These are phyloP conservation scores for Trametes gibbosa DNA, from an alignment of 768 basidiomycete species.

Conservation along the genomic window DNA sequence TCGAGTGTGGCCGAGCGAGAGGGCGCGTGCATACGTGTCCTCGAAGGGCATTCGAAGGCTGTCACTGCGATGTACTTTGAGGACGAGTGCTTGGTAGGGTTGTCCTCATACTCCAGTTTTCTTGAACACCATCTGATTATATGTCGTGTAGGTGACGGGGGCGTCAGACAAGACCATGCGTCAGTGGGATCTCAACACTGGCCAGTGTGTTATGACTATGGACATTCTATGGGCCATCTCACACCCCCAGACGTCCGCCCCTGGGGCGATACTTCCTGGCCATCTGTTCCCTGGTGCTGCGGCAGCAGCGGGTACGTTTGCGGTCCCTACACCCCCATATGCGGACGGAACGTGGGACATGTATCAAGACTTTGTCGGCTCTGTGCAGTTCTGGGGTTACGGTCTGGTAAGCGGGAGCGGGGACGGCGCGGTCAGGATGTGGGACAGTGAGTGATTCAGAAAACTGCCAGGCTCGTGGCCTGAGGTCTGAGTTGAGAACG, in stretches of 20 bases:
- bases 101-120: constrained; percentile 17
- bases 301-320: constrained; percentile 62
- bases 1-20: constrained; percentile 43
- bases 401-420: constrained; percentile 96
- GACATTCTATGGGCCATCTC: constrained; percentile 99
- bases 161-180: constrained; percentile 98
- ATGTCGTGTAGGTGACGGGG: constrained; percentile 74
- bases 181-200: constrained; percentile 96
- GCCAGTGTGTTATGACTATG: constrained; percentile 99
- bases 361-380: constrained; percentile 97
- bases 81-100: constrained; percentile 82
- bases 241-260: constrained; percentile 60
- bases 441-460: constrained; percentile 80
- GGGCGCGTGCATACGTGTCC: constrained; percentile 64
- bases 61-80: constrained; percentile 96
- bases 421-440: constrained; percentile 97
- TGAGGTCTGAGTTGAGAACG: background rate
- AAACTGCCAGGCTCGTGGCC: background rate
- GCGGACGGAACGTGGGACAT: constrained; percentile 91
- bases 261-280: constrained; percentile 40
- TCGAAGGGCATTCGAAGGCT: constrained; percentile 91
- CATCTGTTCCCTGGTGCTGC: constrained; percentile 51
- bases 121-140: background rate
- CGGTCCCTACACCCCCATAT: constrained; percentile 82
- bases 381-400: constrained; percentile 98